Evolutionary conservation across 2,329 filamentous ascomycete species (phyloP).

Genomic region (Aspergillus sp.): DNA sequence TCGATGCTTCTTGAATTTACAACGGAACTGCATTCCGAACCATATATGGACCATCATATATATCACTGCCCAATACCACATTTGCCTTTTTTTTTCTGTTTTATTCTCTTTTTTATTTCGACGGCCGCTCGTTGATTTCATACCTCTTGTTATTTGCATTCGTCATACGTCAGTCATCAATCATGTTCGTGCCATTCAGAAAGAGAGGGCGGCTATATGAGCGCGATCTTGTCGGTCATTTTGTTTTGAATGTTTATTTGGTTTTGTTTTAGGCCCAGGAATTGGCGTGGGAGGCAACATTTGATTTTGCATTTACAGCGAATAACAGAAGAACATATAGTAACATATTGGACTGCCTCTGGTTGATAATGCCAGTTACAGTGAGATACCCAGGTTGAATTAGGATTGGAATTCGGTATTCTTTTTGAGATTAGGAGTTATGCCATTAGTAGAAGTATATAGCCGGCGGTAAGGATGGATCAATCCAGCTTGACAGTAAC

Average conservation of each 20-base stretch:
- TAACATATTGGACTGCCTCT: not conserved
- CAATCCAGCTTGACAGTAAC: not conserved
- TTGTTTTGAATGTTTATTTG: not conserved
- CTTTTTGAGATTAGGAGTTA: not conserved
- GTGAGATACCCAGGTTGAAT: not conserved
- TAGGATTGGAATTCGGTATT: not conserved
- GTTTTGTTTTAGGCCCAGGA: not conserved
- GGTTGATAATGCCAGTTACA: not conserved
- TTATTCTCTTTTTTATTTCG: not conserved
- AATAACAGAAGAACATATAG: slow-evolving; percentile 8
- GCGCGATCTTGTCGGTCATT: slow-evolving; percentile 3
- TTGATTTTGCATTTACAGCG: slow-evolving; percentile 22
- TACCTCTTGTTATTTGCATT: not conserved
- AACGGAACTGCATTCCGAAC: not conserved
- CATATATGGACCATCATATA: not conserved
- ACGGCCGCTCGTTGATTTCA: not conserved
- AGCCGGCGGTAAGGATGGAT: not conserved
- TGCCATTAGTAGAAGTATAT: not conserved
- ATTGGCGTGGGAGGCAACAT: slow-evolving; percentile 18
- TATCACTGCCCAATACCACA: not conserved
- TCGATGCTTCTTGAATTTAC: not conserved
- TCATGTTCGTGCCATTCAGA: slow-evolving; percentile 11
- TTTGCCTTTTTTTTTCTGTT: not conserved
- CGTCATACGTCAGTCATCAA: not conserved
- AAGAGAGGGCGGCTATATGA: slow-evolving; percentile 15